Evolutionary conservation across 1,284 basidiomycete species (phyloP).

Genomic region (Cutaneotrichosporon sp.): DNA sequence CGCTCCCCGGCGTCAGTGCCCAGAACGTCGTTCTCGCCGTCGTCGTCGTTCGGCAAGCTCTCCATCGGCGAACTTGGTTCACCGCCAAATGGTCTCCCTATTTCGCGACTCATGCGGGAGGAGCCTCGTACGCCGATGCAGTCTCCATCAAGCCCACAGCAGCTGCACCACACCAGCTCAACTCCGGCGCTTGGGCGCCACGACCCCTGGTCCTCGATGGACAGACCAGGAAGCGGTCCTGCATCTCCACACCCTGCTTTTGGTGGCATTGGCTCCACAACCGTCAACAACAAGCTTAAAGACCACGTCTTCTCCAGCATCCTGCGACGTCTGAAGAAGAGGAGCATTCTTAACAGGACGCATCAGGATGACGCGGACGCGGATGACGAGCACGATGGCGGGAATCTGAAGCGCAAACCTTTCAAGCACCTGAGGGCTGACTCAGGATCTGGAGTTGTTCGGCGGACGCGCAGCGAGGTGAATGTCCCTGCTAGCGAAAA

Average conservation of each 20-base stretch:
- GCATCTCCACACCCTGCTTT: conserved; percentile 52
- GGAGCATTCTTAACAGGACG: conserved; percentile 17
- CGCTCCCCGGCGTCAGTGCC: conserved; percentile 7
- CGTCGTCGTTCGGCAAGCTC: conserved; percentile 31
- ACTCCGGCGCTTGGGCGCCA: conserved; percentile 28
- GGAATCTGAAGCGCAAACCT: background rate
- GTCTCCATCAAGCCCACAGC: conserved; percentile 30
- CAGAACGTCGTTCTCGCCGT: conserved; percentile 27
- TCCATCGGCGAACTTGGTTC: conserved; percentile 22
- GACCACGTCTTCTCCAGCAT: conserved; percentile 89
- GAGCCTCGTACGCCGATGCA: conserved; percentile 41
- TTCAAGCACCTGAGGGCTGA: background rate
- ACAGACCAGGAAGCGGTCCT: conserved; percentile 5
- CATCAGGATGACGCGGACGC: conserved; percentile 29
- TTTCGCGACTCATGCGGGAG: conserved; percentile 20
- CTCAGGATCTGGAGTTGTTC: background rate
- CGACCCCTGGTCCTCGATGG: conserved; percentile 2
- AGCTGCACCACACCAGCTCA: conserved; percentile 42
- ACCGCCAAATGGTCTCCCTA: conserved; percentile 12
- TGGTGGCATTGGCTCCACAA: conserved; percentile 81
- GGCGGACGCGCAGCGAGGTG: background rate
- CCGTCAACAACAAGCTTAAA: conserved; percentile 85
- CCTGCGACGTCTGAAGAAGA: conserved; percentile 56
- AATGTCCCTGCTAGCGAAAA: background rate
- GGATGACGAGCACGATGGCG: conserved; percentile 39